Base-by-base conservation (phyloP, 179 eudicot genomes). In the Gypsophila paniculata region DNA sequence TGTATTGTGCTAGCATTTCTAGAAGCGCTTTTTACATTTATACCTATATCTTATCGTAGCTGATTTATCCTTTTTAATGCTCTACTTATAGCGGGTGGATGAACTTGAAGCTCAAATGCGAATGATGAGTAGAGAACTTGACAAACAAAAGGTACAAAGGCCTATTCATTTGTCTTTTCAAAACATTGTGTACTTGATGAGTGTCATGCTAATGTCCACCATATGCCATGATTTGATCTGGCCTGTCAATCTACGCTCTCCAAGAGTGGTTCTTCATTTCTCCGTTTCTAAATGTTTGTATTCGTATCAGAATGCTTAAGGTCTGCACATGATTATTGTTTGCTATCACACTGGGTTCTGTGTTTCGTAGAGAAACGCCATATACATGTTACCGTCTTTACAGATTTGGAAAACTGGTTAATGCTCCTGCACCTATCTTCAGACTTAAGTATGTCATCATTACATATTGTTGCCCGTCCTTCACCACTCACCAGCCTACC, bases 131-230 rank as follows among this genome's bases (percentile, higher is more conserved):
- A 83, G 83, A 79, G 92, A 89, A 75, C 94, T 91, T 66, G 97
- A 94, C 79, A 80, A 77, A 72, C 96, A 91, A 78, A 91, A 91
- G 99, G 97, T 94, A 84, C 77, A 72, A 70, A 71, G 70, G 57
- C 55, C 46, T 54, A 53, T 22, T 69, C 53, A n/a, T 60, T 29
- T 44, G 18, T 65, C 54, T 29, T 46, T 65, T 52, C 1, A 7
- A 8, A 49, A 52, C 26, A 26, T 4, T 51, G 23, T 68, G 42
- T 17, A 34, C 21, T 8, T 62, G 44, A 48, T 68, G 42, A 7
- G 21, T 67, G 13, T 68, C 13, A 5, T 68, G 0, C 21, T 25
- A n/a, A n/a, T 66, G 44, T 60, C 26, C 64, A 44, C 57, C 21
- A 13, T 39, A 48, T 66, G 21, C 4, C n/a, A n/a, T n/a, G n/a